A percentile compares a stretch with the other conserved stretches of the same genome.
These are phyloP conservation scores for Beauveria varroae DNA, from an alignment of 2,329 filamentous ascomycete species.

Conservation along the genomic window DNA sequence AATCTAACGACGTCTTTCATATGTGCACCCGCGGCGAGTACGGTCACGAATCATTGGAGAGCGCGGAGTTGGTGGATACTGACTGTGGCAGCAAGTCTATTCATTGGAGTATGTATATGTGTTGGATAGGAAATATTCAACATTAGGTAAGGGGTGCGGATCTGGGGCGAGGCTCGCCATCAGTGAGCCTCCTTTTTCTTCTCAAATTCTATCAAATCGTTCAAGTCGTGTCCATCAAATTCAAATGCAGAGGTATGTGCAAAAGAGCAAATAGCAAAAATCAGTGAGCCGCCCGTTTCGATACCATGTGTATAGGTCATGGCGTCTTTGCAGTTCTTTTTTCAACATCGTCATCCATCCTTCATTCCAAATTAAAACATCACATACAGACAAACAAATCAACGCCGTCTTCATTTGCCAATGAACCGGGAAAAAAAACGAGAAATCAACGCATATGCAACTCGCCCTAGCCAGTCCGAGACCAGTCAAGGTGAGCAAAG, in stretches of 20 bases:
- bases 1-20: slow-evolving; percentile 15
- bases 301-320: background rate
- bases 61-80: background rate
- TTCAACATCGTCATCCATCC: background rate
- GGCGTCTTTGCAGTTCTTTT: background rate
- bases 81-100: background rate
- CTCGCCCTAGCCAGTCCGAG: background rate
- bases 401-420: background rate
- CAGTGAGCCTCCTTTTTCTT: background rate
- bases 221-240: slow-evolving; percentile 5
- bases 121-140: background rate
- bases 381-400: background rate
- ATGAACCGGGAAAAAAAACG: background rate
- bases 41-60: background rate
- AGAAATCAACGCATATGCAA: background rate
- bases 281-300: background rate
- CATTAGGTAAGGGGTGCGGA: background rate
- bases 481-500: background rate
- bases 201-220: slow-evolving; percentile 3
- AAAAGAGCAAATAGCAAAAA: background rate
- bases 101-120: background rate
- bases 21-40: background rate
- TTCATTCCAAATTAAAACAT: background rate
- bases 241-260: slow-evolving; percentile 7
- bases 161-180: background rate